Conservation (phyloP, 2,329 filamentous ascomycete species). For the Alternaria atra region DNA sequence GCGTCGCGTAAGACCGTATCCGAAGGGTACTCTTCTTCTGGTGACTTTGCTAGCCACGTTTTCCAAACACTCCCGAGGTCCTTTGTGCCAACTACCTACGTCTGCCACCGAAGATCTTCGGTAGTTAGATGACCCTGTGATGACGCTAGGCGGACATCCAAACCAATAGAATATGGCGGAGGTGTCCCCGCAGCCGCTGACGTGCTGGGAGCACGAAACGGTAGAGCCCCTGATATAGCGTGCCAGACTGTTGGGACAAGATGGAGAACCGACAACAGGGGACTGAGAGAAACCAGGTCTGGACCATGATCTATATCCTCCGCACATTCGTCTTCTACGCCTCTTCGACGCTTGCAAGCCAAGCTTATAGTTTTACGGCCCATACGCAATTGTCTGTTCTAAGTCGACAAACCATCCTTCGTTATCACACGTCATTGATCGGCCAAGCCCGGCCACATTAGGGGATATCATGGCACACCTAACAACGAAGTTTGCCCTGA, state of each 20-base stretch:
- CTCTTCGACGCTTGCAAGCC: constrained; percentile 2
- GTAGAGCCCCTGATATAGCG: constrained; percentile 11
- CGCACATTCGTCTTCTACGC: constrained; percentile 5
- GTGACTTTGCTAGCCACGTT: constrained; percentile 3
- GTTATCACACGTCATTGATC: constrained; percentile 7
- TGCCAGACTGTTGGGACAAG: constrained; percentile 4
- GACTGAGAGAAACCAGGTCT: constrained; percentile 6
- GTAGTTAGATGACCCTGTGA: constrained; percentile 9
- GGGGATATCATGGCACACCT: not conserved
- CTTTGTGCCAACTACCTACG: not conserved
- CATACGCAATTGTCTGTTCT: not conserved
- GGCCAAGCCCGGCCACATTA: constrained; percentile 3
- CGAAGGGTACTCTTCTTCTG: not conserved
- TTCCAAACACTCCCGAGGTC: not conserved
- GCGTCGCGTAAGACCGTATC: not conserved
- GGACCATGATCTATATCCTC: constrained; percentile 12
- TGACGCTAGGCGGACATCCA: not conserved
- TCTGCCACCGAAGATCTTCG: constrained; percentile 14
- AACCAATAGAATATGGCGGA: constrained; percentile 5
- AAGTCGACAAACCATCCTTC: not conserved
- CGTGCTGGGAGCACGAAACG: constrained; percentile 4
- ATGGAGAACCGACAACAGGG: constrained; percentile 8
- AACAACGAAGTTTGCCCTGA: not conserved
- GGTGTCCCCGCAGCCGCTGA: not conserved
- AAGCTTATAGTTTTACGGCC: not conserved